These are phyloP conservation scores for Blastocladiella emersonii DNA, from an alignment of 371 early-diverging fungal genomes.

Conservation along the genomic window DNA sequence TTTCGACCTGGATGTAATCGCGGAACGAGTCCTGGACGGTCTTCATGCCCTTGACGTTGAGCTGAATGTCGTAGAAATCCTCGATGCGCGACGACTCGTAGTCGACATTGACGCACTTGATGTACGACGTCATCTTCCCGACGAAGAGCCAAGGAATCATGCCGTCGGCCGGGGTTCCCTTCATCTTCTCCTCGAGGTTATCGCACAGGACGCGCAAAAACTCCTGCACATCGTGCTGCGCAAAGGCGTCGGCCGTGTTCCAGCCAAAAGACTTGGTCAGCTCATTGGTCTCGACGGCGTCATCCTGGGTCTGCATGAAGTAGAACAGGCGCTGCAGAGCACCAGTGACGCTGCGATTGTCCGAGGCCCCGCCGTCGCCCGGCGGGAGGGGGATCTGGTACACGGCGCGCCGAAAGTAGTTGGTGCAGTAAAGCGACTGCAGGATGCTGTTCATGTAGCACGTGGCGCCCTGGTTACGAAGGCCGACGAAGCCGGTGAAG, in stretches of 20 bases:
- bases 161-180: conserved; percentile 82
- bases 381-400: conserved; percentile 71
- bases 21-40: conserved; percentile 82
- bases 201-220: conserved; percentile 94
- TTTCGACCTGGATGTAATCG: conserved; percentile 77
- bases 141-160: conserved; percentile 78
- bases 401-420: conserved; percentile 79
- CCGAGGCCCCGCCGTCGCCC: neutral
- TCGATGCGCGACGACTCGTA: conserved; percentile 88
- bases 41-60: conserved; percentile 87
- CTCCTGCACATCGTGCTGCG: conserved; percentile 96
- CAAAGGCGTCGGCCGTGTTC: conserved; percentile 85
- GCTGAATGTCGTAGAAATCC: conserved; percentile 81
- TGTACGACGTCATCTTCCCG: conserved; percentile 90
- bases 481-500: conserved; percentile 85
- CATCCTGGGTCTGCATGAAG: conserved; percentile 53
- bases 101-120: conserved; percentile 84
- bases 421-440: conserved; percentile 94
- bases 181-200: conserved; percentile 89
- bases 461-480: conserved; percentile 97
- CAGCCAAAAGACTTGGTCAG: conserved; percentile 94
- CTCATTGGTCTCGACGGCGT: conserved; percentile 77
- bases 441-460: conserved; percentile 99
- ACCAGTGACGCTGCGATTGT: conserved; percentile 49
- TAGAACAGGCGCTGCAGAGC: conserved; percentile 95